Conservation (phyloP, 2,329 filamentous ascomycete genomes). For the Samsoniella hepiali region DNA sequence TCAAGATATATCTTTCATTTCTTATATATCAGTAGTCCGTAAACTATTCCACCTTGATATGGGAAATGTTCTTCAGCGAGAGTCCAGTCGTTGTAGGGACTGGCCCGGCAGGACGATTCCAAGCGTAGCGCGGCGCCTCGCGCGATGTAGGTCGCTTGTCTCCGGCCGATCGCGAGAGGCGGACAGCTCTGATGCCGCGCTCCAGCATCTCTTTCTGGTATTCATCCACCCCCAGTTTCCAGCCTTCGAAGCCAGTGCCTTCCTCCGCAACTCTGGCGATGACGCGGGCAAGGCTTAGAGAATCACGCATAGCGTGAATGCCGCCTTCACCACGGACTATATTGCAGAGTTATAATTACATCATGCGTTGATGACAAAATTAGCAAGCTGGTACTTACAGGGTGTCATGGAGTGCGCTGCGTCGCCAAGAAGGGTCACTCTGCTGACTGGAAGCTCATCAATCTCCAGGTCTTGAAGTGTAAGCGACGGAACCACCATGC, state of each 20-base stretch:
- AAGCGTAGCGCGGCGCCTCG: not conserved
- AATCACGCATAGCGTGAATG: slow-evolving; percentile 39
- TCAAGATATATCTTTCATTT: not conserved
- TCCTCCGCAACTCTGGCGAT: slow-evolving; percentile 15
- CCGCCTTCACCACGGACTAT: slow-evolving; percentile 43
- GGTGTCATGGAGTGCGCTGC: slow-evolving; percentile 33
- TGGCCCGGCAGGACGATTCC: not conserved
- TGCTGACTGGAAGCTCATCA: slow-evolving; percentile 32
- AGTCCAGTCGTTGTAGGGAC: not conserved
- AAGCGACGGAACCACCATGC: slow-evolving; percentile 30
- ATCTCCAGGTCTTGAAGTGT: slow-evolving; percentile 32
- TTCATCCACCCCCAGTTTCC: not conserved
- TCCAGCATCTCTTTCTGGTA: slow-evolving; percentile 29
- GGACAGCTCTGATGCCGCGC: slow-evolving; percentile 26
- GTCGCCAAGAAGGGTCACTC: slow-evolving; percentile 42
- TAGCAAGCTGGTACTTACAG: slow-evolving; percentile 29
- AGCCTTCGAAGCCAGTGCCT: not conserved
- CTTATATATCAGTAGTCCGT: too few species aligned
- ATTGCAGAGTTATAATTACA: not conserved
- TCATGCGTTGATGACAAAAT: too few species aligned
- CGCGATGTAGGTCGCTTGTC: not conserved
- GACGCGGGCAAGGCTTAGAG: slow-evolving; percentile 25
- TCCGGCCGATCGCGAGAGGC: not conserved
- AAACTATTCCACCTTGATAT: not conserved
- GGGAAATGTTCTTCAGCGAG: not conserved